Conservation (phyloP, 768 basidiomycete genomes). For the Rhizopogon salebrosus region DNA sequence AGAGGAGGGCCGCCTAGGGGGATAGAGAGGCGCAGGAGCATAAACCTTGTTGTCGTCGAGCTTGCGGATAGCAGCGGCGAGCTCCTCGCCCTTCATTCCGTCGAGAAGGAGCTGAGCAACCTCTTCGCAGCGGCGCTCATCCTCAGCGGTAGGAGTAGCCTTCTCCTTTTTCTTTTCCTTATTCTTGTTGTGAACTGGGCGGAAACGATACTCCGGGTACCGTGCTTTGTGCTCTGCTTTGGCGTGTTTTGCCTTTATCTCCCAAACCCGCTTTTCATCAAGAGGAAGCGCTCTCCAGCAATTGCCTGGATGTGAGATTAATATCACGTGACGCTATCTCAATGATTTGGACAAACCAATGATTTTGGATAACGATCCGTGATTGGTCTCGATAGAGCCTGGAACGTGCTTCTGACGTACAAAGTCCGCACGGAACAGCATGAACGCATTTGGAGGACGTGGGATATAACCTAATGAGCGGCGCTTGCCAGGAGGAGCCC, state of each 20-base stretch:
- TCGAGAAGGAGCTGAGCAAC: slow-evolving; percentile 60
- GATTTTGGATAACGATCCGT: slow-evolving; percentile 45
- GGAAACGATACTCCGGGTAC: slow-evolving; percentile 61
- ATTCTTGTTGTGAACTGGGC: slow-evolving; percentile 40
- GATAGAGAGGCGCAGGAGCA: slow-evolving; percentile 21
- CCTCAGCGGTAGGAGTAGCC: slow-evolving; percentile 11
- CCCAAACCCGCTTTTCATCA: slow-evolving; percentile 71
- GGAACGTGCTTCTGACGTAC: slow-evolving; percentile 43
- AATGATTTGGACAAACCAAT: slow-evolving; percentile 24
- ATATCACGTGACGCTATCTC: not conserved
- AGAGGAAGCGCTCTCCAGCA: slow-evolving; percentile 67
- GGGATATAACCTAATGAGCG: slow-evolving; percentile 43
- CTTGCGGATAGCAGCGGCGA: slow-evolving; percentile 53
- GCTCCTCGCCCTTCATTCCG: slow-evolving; percentile 67
- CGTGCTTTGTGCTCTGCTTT: slow-evolving; percentile 66
- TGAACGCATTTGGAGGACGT: slow-evolving; percentile 29
- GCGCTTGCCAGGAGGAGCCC: slow-evolving; percentile 57
- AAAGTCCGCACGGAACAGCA: slow-evolving; percentile 33
- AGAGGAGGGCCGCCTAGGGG: slow-evolving; percentile 54
- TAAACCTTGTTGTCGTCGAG: slow-evolving; percentile 34
- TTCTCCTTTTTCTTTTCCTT: slow-evolving; percentile 38
- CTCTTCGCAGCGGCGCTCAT: slow-evolving; percentile 37
- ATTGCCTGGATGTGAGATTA: slow-evolving; percentile 25
- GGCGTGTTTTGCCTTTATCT: slow-evolving; percentile 63
- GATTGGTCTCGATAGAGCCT: slow-evolving; percentile 45